These are phyloP conservation scores for Nepenthes alata DNA, from an alignment of 179 eudicot genomes.

Conservation along the genomic window DNA sequence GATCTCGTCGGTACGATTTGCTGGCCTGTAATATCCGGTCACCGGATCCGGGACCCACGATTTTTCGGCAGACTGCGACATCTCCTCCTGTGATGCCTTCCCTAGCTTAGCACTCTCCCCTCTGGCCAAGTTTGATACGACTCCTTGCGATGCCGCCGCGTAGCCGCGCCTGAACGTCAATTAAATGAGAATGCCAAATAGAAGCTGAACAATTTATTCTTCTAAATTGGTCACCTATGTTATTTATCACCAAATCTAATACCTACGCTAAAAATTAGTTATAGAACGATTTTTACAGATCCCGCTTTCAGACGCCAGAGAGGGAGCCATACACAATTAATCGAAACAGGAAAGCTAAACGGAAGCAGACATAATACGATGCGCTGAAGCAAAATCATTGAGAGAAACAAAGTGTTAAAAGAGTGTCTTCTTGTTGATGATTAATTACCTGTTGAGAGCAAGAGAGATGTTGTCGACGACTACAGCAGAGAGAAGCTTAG, in stretches of 20 bases:
- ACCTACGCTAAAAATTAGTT: background rate
- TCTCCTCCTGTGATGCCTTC: conserved; percentile 9
- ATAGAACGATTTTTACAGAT: too few species aligned
- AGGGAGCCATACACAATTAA: too few species aligned
- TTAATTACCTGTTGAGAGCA: conserved; percentile 21
- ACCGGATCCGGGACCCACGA: conserved; percentile 78
- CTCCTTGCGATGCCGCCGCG: conserved; percentile 33
- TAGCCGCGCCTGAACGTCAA: conserved; percentile 32
- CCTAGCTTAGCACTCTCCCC: conserved; percentile 19
- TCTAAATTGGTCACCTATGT: background rate
- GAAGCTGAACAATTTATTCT: background rate
- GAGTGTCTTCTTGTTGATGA: background rate
- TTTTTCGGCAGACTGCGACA: conserved; percentile 14
- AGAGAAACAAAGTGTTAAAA: background rate
- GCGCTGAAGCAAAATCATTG: background rate
- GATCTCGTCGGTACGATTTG: conserved; percentile 24
- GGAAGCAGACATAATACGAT: background rate
- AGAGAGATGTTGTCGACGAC: conserved; percentile 30
- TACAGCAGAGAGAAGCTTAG: conserved; percentile 44
- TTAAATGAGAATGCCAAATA: background rate
- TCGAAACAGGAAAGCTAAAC: too few species aligned
- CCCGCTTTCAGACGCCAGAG: too few species aligned
- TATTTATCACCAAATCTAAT: background rate
- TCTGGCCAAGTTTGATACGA: conserved; percentile 12
- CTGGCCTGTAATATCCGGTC: conserved; percentile 36